Base-by-base conservation (phyloP, 2,329 filamentous ascomycete genomes). In the Alternaria sp. region DNA sequence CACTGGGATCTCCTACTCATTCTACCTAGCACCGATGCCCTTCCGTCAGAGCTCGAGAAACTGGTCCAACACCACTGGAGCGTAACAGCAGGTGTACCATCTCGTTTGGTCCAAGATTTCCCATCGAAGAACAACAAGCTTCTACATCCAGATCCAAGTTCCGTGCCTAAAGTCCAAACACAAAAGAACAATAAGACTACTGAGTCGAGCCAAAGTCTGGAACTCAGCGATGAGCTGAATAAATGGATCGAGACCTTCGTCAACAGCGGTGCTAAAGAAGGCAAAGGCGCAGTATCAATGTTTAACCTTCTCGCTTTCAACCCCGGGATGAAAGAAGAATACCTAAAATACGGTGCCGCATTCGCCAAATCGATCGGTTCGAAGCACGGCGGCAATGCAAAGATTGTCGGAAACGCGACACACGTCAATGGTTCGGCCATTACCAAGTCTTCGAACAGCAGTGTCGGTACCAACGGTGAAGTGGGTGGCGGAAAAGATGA, bases 251-350 rank as follows among this genome's bases (percentile, higher is more conserved):
- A 77, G 5, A 24, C 28, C 0, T 81, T 81, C 53, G 55, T 65
- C 20, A 14, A 39, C 0, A 43, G 18, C 2, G 47, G 51, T 1
- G 48, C 62, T 34, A 59, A 63, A 69, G 69, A 72, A 77, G 73
- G 69, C 44, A 63, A 9, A 55, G 75, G 71, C 38, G 83, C 87
- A 0, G 84, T 89, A 2, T 86, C 84, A 1, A 90, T 89, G 88
- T 80, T 89, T 39, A 89, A 90, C 61, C 77, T 89, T 3, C 81
- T 90, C 5, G 80, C 86, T 39, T 89, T 90, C 76, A 80, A 81
- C 43, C 78, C 74, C 0, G 82, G 80, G 11, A 82, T 80, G 61
- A 86, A 88, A 67, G 75, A 77, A 24, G 78, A 81, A 48, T 90
- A 89, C 66, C 77, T 84, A 18, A 77, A 83, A 47, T 89, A 90